Conservation (phyloP, 176 grass and related monocot species). For the Poa pratensis region DNA sequence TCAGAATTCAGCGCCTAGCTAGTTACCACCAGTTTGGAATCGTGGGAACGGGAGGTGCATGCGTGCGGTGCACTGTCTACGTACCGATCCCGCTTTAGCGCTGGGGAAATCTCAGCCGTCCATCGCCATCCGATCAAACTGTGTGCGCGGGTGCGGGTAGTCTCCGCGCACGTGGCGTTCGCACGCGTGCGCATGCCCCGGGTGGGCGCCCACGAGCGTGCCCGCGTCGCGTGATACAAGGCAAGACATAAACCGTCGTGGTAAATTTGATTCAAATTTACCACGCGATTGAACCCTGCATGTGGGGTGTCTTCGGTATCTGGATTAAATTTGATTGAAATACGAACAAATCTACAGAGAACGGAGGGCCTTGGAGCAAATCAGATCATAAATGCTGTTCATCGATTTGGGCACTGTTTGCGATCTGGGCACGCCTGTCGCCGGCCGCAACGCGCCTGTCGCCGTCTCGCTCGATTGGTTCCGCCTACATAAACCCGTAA, state of each 20-base stretch:
- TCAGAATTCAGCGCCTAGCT: neutral
- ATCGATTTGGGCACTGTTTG: neutral
- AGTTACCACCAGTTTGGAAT: slow-evolving; percentile 2
- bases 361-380: neutral
- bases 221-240: neutral
- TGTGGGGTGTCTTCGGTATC: too few relatives aligned
- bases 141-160: neutral
- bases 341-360: neutral
- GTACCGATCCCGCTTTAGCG: neutral
- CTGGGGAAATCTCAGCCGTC: neutral
- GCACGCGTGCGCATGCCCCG: neutral
- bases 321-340: neutral
- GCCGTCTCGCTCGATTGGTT: neutral
- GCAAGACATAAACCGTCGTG: neutral
- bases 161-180: slow-evolving; percentile 10
- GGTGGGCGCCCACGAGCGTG: slow-evolving; percentile 11
- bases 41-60: neutral
- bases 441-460: neutral
- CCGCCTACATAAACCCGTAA: slow-evolving; percentile 32
- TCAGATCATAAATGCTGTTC: neutral
- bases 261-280: too few relatives aligned
- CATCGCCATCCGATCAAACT: neutral
- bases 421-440: neutral
- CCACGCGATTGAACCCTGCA: too few relatives aligned
- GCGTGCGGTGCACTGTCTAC: neutral